These are phyloP conservation scores for Hirschioporus abietinus DNA, from an alignment of 768 basidiomycete genomes.

Conservation along the genomic window DNA sequence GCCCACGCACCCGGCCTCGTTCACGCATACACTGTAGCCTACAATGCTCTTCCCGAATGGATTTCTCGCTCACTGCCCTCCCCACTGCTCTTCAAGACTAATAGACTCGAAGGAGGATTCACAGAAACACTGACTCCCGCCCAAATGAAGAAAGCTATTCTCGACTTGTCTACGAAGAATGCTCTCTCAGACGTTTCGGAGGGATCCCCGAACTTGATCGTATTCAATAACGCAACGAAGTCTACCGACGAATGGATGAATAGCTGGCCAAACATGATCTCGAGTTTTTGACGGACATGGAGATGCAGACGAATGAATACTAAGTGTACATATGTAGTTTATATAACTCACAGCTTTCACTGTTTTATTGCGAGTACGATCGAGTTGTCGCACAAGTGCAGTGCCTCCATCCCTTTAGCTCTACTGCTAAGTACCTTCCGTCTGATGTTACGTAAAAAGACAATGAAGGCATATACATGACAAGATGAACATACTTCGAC, in stretches of 20 bases:
- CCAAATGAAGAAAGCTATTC: slow-evolving; percentile 72
- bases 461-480: too few relatives aligned
- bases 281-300: background rate
- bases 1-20: slow-evolving; percentile 21
- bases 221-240: slow-evolving; percentile 76
- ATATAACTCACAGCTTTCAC: too few relatives aligned
- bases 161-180: slow-evolving; percentile 51
- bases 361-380: too few relatives aligned
- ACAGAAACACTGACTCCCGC: slow-evolving; percentile 50
- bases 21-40: slow-evolving; percentile 48
- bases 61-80: slow-evolving; percentile 51
- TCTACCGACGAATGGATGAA: background rate
- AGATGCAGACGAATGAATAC: too few relatives aligned
- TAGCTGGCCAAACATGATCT: background rate
- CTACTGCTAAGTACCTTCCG: too few relatives aligned
- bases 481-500: too few relatives aligned
- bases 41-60: slow-evolving; percentile 54
- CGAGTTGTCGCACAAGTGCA: too few relatives aligned
- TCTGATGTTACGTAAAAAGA: too few relatives aligned
- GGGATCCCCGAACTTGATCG: slow-evolving; percentile 62
- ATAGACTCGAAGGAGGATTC: slow-evolving; percentile 18
- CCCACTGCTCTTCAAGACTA: slow-evolving; percentile 36
- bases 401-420: too few relatives aligned
- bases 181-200: slow-evolving; percentile 44
- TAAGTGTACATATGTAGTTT: too few relatives aligned